Conservation (phyloP, 1,139 yeast genomes). For the Wickerhamomyces sp. region DNA sequence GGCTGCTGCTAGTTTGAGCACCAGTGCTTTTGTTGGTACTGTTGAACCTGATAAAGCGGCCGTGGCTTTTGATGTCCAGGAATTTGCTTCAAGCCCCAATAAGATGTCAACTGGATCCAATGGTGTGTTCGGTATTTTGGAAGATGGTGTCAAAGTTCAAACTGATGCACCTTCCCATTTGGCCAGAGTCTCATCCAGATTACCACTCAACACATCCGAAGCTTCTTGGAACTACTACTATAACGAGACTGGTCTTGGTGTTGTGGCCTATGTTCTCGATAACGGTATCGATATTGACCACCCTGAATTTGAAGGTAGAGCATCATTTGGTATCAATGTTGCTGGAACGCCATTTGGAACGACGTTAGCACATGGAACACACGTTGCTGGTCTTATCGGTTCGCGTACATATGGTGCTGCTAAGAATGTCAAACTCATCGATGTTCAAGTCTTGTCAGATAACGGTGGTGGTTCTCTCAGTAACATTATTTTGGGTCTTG, state of each 20-base stretch:
- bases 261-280: conserved; percentile 76
- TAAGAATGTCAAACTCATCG: conserved; percentile 58
- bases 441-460: conserved; percentile 62
- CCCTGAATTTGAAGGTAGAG: conserved; percentile 65
- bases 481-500: conserved; percentile 65
- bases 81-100: no score
- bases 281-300: conserved; percentile 61
- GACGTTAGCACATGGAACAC: conserved; percentile 75
- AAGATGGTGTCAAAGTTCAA: conserved; percentile 33
- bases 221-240: conserved; percentile 39
- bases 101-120: no score
- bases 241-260: conserved; percentile 43
- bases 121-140: background rate
- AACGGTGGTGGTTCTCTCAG: conserved; percentile 64
- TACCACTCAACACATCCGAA: conserved; percentile 52
- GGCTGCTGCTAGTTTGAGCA: conserved; percentile 38
- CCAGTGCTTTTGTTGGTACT: conserved; percentile 44
- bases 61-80: background rate
- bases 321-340: conserved; percentile 50
- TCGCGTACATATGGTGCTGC: conserved; percentile 78
- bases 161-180: conserved; percentile 60
- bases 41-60: conserved; percentile 53
- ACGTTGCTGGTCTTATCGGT: conserved; percentile 87
- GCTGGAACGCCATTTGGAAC: conserved; percentile 54
- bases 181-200: conserved; percentile 52